Base-by-base conservation (phyloP, 805 yeast species). In the Vanderwaltozyma polyspora region DNA sequence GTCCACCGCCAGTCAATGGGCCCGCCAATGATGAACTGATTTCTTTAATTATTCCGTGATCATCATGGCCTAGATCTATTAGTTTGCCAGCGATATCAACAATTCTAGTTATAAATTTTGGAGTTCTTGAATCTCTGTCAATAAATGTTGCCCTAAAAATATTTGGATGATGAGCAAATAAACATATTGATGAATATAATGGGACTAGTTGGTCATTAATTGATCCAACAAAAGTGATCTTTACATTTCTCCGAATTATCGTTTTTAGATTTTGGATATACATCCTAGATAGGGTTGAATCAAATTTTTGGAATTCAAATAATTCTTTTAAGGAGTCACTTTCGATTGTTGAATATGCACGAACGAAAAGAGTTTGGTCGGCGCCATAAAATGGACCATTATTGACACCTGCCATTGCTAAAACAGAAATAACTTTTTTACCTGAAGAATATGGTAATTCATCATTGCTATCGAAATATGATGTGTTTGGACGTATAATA, bases 381-480 rank as follows among this genome's bases (percentile, higher is more conserved):
- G 75, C 73, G 0, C 96, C 96, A 44, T 76, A 84, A 51, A 84
- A 82, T 2, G 98, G 98, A 0, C 98, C 98, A 52, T 84, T 75
- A 47, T 86, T 84, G 17, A 87, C 74, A 1, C 97, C 97, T 0
- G 97, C 97, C 98, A 89, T 89, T 3, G 89, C 89, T 32, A 89
- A 60, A 14, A 89, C 62, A 0, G 91, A 84, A 11, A 87, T 67
- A 16, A 70, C 55, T 40, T 72, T 68, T 34, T 57, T 60, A 7
- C 32, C 40, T 5, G 40, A 32, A 24, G 31, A 22, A 19, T 31
- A 21, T 2, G 36, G 42, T 11, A 34, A 22, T 9, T 36, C 40
- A 6, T 39, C 43, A 6, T 33, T 23, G 21, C 38, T 46, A 8
- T 39, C 39, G 19, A 34, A 44, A 15, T 41, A 39, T n/a, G 57